These are phyloP conservation scores for Protomyces gravidus DNA, from an alignment of 1,139 yeast species.

Conservation along the genomic window DNA sequence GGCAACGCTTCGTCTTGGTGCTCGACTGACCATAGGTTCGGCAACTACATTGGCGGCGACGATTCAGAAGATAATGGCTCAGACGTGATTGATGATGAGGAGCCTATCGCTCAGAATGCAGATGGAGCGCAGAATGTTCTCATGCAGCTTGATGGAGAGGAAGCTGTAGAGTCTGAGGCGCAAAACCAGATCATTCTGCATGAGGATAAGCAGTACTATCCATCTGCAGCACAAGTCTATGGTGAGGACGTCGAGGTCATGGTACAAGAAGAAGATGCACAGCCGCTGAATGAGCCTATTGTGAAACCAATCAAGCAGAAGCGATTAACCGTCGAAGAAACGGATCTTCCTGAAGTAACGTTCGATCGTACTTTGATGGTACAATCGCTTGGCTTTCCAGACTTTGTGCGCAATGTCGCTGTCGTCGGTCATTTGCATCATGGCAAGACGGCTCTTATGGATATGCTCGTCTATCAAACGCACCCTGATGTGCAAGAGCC, in stretches of 20 bases:
- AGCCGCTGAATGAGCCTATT: slow-evolving; percentile 58
- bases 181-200: slow-evolving; percentile 43
- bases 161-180: slow-evolving; percentile 15
- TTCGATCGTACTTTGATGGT: slow-evolving; percentile 61
- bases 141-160: slow-evolving; percentile 17
- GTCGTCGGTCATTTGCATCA: slow-evolving; percentile 75
- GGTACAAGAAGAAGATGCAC: slow-evolving; percentile 55
- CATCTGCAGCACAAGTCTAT: slow-evolving; percentile 47
- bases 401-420: slow-evolving; percentile 70
- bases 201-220: slow-evolving; percentile 48
- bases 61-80: slow-evolving; percentile 22
- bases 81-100: neutral
- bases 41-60: slow-evolving; percentile 32
- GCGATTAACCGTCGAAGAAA: slow-evolving; percentile 50
- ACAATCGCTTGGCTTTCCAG: slow-evolving; percentile 53
- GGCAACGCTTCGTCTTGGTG: neutral
- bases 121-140: slow-evolving; percentile 1
- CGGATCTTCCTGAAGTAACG: slow-evolving; percentile 53
- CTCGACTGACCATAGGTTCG: slow-evolving; percentile 12
- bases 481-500: slow-evolving; percentile 47
- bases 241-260: slow-evolving; percentile 64
- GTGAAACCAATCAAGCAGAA: slow-evolving; percentile 53
- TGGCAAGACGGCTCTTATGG: slow-evolving; percentile 85
- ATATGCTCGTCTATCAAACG: slow-evolving; percentile 60
- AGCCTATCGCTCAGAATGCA: neutral